Conservation (phyloP, 495 filamentous ascomycete genomes). For the Xylaria flabelliformis region DNA sequence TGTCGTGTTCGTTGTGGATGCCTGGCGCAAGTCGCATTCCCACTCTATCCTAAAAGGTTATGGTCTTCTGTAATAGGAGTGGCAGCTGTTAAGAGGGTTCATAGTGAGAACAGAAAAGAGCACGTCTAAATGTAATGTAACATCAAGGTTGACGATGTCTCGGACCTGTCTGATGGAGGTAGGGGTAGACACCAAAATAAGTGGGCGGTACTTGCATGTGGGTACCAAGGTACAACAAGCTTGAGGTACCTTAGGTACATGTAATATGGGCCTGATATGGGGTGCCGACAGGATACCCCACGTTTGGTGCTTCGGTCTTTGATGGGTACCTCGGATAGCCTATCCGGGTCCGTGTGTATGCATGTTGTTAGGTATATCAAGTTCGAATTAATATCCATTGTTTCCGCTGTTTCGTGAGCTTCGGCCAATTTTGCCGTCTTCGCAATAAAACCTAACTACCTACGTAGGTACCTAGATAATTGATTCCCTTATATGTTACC, state of each 20-base stretch:
- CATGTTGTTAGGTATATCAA: too few relatives aligned
- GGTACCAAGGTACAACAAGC: too few relatives aligned
- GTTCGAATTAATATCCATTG: neutral
- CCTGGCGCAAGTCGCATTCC: conserved; percentile 10
- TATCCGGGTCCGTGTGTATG: neutral
- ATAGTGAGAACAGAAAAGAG: neutral
- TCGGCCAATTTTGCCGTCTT: neutral
- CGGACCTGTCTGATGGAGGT: neutral
- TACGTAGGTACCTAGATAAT: neutral
- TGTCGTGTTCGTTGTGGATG: neutral
- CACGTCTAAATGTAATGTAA: neutral
- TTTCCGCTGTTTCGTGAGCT: neutral
- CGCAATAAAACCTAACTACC: neutral
- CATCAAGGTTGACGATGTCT: neutral
- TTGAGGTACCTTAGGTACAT: neutral
- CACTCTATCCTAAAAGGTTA: neutral
- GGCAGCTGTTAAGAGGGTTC: neutral
- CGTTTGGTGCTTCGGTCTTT: neutral
- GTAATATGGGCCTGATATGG: neutral
- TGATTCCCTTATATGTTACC: neutral
- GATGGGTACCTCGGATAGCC: neutral
- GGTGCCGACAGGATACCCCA: neutral
- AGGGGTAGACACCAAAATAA: neutral
- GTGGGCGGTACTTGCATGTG: too few relatives aligned
- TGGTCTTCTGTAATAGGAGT: neutral